Evolutionary conservation across 1,284 basidiomycete genomes (phyloP).

Genomic region (Cryptococcus hybrid): DNA sequence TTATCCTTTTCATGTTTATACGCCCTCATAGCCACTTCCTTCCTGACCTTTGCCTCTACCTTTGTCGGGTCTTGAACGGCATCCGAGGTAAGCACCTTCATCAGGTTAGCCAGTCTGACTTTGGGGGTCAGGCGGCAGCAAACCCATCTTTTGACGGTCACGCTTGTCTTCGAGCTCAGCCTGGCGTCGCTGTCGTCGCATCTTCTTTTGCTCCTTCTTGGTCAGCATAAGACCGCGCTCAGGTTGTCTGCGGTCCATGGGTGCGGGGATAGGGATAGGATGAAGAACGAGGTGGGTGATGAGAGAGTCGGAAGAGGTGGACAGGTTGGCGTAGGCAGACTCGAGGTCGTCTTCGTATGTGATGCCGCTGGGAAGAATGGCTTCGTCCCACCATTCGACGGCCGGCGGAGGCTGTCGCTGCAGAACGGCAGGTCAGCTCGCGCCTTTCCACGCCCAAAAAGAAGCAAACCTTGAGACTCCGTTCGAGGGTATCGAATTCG

Average conservation of each 20-base stretch:
- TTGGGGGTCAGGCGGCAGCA: conserved; percentile 93
- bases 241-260: conserved; percentile 70
- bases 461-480: conserved; percentile 68
- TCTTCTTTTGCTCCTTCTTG: conserved; percentile 57
- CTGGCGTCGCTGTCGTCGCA: conserved; percentile 82
- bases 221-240: conserved; percentile 82
- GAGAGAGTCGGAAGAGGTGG: conserved; percentile 67
- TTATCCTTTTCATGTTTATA: conserved; percentile 91
- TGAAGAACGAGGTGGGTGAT: conserved; percentile 94
- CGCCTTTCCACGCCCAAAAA: neutral
- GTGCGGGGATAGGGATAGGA: conserved; percentile 92
- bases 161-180: conserved; percentile 92
- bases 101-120: conserved; percentile 92
- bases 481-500: conserved; percentile 87
- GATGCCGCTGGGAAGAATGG: conserved; percentile 70
- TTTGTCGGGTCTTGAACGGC: conserved; percentile 94
- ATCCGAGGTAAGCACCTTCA: conserved; percentile 96
- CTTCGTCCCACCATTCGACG: conserved; percentile 96
- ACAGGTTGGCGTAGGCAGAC: conserved; percentile 51
- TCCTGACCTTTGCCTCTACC: conserved; percentile 89
- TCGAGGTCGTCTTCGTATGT: conserved; percentile 69
- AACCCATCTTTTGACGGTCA: conserved; percentile 93
- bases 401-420: conserved; percentile 81
- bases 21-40: conserved; percentile 87
- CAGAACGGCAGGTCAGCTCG: neutral